Evolutionary conservation across 1,284 basidiomycete genomes (phyloP), one percentile per base, ranked within the genome.

Genomic region (Volvariella surrecta): DNA sequence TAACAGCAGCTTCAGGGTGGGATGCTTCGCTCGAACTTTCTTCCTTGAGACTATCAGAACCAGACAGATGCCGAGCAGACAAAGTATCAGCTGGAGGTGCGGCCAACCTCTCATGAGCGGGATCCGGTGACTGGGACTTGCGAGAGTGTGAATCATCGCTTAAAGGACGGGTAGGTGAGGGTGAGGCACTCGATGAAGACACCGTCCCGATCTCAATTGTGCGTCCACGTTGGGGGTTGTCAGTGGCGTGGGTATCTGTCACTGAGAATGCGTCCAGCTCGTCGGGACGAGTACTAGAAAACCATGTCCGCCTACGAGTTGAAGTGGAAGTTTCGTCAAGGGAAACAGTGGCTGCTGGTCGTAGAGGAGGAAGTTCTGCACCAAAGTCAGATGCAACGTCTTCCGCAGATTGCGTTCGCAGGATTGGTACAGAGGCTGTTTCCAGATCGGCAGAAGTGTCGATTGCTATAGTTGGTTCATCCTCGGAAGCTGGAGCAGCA

Each of bases 271-370:
- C 7, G 18, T 7, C 15, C 7, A 35, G 34, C 7, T 35, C 34
- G 4, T 35, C 34, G n/a, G 34, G n/a, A 6, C 58, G 58, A 7
- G 60, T 52, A 43, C 57, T 58, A 2, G 64, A 60, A 43, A 71
- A 68, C 68, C 68, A 71, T 16, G 59, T 64, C 37, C 56, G 59
- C 16, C 59, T 58, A 39, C 58, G 60, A 42, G 44, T 45, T 20
- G 40, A 37, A 1, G 37, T 8, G 15, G 37, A 24, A 20, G 51
- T 50, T 17, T 49, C 47, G 8, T 40, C 32, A 21, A 42, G 19
- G 7, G 43, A n/a, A 6, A 28, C 35, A 30, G 39, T 48, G 20
- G 37, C 43, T 3, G 45, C 18, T 30, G 30, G 30, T 42, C 22
- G 21, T 43, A 17, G 20, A 30, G 39, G 28, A 35, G 34, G 7